Evolutionary conservation across 768 basidiomycete species (phyloP), one percentile per base, ranked within the genome.

Genomic region (Mycena alexandri): DNA sequence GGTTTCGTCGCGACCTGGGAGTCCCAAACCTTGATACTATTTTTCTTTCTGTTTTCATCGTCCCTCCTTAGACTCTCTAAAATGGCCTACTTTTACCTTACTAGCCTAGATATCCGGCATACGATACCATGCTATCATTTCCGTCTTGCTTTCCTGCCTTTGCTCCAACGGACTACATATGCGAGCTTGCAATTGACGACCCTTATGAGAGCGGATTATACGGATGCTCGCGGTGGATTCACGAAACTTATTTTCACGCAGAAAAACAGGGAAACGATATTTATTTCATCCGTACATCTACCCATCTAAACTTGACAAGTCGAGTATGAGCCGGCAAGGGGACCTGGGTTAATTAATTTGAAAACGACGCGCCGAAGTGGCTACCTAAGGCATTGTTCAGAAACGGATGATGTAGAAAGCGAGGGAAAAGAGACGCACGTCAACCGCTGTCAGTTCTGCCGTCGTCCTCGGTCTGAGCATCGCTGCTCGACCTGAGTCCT

Each of bases 1-100:
- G 17, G 48, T n/a, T 21, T 73, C 74, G 0, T 76, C 78, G 43
- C 78, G 82, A n/a, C 77, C 82, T n/a, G 70, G 75, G 19, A 82
- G 77, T 67, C 82, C 82, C 22, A 81, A 78, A 67, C 65, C 73
- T 47, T 75, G 38, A 75, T 72, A 22, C 64, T 47, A 25, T 51
- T 53, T 54, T 42, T 51, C 21, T 52, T 65, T 55, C 59, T 50
- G 50, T 36, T 48, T 25, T 42, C 38, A 38, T 60, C 53, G 34
- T 53, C 51, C 66, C 61, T 67, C 68, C 46, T 33, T 71, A 68
- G 63, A 68, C 60, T 55, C 38, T 38, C 9, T 38, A 67, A 68
- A 65, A 65, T 38, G 56, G 56, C 56, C 52, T 65, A 63, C 57
- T 58, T n/a, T 56, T 66, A 51, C 50, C 63, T 64, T 62, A 42